Base-by-base conservation (phyloP, 23 red algal genomes). In the Gracilaria domingensis region DNA sequence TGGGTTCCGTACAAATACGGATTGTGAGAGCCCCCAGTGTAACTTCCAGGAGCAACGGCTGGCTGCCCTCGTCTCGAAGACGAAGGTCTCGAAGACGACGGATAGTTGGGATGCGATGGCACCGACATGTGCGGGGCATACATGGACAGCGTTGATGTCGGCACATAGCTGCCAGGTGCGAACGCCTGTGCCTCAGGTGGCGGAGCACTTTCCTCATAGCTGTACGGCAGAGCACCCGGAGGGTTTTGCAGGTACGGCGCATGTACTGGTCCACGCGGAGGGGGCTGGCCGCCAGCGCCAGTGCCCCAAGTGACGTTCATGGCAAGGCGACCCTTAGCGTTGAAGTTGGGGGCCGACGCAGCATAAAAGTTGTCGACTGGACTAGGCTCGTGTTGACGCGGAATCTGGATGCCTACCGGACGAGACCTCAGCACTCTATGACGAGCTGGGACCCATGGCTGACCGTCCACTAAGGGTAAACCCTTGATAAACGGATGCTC, bases 401-500 rank as follows among this genome's bases (percentile, higher is more conserved):
- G 48, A 75, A 61, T 65, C 4, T 75, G 76, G 44, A 65, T 75
- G 42, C 59, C 87, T 12, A 86, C 90, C 21, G 80, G 90, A 36
- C 90, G 64, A 21, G 80, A 93, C 18, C 80, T 28, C 32, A 79
- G 24, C n/a, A 80, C 33, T 18, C 55, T 51, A 45, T 66, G 61
- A 20, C 35, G 65, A 30, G 54, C 37, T 12, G 94, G 94, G 4
- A 53, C 51, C 94, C 94, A 95, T 74, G 94, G 94, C 50, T 95
- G 80, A 57, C 89, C 73, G 42, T 74, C 64, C 6, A 35, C 79
- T 25, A 95, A 73, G 0, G 94, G 73, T 34, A 67, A 44, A 58
- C 82, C 82, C 35, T 58, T 69, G 24, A 98, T 36, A 90, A 98
- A 98, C 59, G 96, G 96, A 90, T 98, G 96, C 24, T 84, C 77